Evolutionary conservation across 352 stramenopile species (phyloP).

Genomic region (Globisporangium mamillatum): DNA sequence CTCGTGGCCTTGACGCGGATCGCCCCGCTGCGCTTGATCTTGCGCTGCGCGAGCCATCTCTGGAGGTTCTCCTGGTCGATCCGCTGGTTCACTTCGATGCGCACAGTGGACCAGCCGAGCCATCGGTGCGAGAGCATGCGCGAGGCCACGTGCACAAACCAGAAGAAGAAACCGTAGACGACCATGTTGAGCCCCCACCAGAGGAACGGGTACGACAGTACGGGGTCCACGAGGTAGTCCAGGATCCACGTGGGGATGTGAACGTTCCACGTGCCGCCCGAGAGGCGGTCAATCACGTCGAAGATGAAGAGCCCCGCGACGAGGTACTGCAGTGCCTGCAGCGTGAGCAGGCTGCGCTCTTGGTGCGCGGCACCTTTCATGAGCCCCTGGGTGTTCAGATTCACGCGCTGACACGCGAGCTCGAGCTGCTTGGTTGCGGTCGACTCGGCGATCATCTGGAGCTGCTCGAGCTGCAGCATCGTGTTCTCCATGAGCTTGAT

Average conservation of each 20-base stretch:
- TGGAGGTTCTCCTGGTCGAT: constrained; percentile 37
- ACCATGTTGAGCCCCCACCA: constrained; percentile 92
- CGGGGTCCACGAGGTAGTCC: constrained; percentile 33
- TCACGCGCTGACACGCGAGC: constrained; percentile 81
- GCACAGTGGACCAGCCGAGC: constrained; percentile 87
- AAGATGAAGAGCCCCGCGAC: constrained; percentile 93
- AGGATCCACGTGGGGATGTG: constrained; percentile 78
- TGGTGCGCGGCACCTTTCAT: constrained; percentile 79
- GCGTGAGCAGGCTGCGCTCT: constrained; percentile 54
- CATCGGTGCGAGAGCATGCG: constrained; percentile 44
- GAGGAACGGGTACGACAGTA: constrained; percentile 52
- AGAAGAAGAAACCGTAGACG: constrained; percentile 61
- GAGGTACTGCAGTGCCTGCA: constrained; percentile 92
- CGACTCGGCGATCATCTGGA: constrained; percentile 92
- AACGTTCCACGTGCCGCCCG: constrained; percentile 90
- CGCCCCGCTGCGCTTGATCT: constrained; percentile 19
- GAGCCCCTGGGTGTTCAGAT: constrained; percentile 87
- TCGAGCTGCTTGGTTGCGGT: constrained; percentile 90
- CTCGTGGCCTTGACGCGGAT: constrained; percentile 51
- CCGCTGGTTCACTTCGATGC: constrained; percentile 56
- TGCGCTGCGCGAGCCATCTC: constrained; percentile 25
- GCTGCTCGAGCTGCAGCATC: constrained; percentile 91
- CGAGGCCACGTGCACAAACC: constrained; percentile 47
- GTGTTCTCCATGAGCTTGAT: constrained; percentile 95
- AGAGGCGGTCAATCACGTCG: constrained; percentile 94